A percentile compares a stretch with the other conserved stretches of the same genome.
phyloP scores from a whole-genome alignment of 2,329 filamentous ascomycete genomes.

The Paradendryphiella salina region DNA sequence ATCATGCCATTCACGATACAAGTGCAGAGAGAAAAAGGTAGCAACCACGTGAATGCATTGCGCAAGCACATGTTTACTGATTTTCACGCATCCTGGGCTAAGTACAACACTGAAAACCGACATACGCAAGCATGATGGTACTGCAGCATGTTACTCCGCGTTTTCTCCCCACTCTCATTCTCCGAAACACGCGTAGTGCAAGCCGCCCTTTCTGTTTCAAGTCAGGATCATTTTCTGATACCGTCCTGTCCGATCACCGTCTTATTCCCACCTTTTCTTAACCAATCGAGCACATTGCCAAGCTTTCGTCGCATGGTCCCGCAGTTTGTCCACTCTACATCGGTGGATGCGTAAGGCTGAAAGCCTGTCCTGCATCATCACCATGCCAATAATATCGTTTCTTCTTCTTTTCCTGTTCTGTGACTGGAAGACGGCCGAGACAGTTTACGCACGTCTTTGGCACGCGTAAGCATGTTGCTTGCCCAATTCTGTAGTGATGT shows the following conservation, averaged over 20 bases:
- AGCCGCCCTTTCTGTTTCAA: slow-evolving; percentile 5
- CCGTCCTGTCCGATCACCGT: background rate
- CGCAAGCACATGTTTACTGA: background rate
- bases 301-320: slow-evolving; percentile 1
- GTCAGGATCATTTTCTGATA: background rate
- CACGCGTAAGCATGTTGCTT: slow-evolving; percentile 19
- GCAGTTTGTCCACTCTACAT: background rate
- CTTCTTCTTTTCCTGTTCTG: background rate
- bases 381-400: slow-evolving; percentile 13
- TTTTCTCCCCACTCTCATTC: slow-evolving; percentile 27
- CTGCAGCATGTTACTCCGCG: slow-evolving; percentile 14
- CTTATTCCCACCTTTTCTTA: background rate
- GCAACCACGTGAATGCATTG: accelerated
- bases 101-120: background rate
- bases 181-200: slow-evolving; percentile 16
- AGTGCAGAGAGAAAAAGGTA: background rate
- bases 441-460: slow-evolving; percentile 4
- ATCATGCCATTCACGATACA: too few species aligned
- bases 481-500: background rate
- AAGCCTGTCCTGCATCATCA: slow-evolving; percentile 13
- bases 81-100: background rate
- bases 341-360: slow-evolving; percentile 14
- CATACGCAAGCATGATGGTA: slow-evolving; percentile 7
- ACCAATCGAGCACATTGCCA: slow-evolving; percentile 1
- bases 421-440: slow-evolving; percentile 3